Conservation (phyloP, 768 basidiomycete genomes). For the Rhizopogon vinicolor region DNA sequence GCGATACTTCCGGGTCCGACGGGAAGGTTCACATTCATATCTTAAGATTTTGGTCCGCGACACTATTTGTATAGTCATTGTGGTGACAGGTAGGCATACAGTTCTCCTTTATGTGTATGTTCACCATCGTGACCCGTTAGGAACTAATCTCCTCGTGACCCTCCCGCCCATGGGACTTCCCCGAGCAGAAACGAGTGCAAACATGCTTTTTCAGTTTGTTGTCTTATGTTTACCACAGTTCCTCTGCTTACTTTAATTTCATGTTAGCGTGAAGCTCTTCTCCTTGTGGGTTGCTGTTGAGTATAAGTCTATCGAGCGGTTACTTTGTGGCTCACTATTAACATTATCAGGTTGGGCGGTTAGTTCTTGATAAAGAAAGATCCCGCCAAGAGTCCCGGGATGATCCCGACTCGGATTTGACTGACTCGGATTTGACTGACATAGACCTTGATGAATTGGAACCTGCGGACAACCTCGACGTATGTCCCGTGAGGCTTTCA, state of each 20-base stretch:
- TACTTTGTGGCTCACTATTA: not conserved
- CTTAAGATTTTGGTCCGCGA: conserved; percentile 6
- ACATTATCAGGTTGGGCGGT: not conserved
- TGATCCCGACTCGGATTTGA: too few relatives aligned
- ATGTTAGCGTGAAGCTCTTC: not conserved
- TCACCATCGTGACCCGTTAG: conserved; percentile 1
- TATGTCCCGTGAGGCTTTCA: not conserved
- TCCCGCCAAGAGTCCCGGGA: not conserved
- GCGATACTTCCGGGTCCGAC: conserved; percentile 6
- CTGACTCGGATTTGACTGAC: not conserved
- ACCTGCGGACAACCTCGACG: not conserved
- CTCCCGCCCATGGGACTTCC: conserved; percentile 10
- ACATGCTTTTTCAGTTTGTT: conserved; percentile 17
- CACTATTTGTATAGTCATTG: conserved; percentile 2
- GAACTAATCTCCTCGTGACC: conserved; percentile 12
- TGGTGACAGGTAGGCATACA: conserved; percentile 10
- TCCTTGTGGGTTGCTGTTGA: not conserved
- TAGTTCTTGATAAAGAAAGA: not conserved
- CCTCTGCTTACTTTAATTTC: not conserved
- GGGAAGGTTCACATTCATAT: not conserved
- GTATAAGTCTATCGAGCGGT: not conserved
- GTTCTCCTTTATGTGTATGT: not conserved
- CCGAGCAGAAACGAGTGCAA: conserved; percentile 8
- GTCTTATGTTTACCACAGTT: not conserved
- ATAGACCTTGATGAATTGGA: not conserved